Evolutionary conservation across 148 eudicot genomes (phyloP), one percentile per base, ranked within the genome.

Genomic region (Rhododendron simsii): DNA sequence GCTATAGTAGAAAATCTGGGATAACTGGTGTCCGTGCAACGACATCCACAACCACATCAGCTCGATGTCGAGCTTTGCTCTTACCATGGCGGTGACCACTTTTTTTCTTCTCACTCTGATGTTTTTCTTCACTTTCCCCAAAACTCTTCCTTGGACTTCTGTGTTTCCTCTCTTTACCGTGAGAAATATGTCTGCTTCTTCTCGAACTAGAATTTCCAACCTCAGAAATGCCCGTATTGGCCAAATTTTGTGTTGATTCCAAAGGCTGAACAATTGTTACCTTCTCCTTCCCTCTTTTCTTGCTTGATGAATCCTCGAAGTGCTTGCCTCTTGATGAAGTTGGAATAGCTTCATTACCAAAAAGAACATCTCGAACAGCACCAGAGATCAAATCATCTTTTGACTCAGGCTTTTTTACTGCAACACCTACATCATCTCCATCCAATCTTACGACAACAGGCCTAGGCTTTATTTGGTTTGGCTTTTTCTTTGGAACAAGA

Each of bases 401-500:
- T 18, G 67, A 37, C 85, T 88, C 88, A 5, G 89, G 55, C 84
- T 90, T 93, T 84, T 91, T 89, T 12, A 81, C 53, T 13, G 86
- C 85, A 50, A 89, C 83, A 77, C 87, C 87, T 76, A 78, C 85
- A 71, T 91, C 94, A 87, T 89, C 90, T 26, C 94, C 99, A 79
- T 95, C 98, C 87, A 96, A 88, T 86, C 87, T 96, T 35, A 96
- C 95, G 21, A 96, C 99, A 85, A 92, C 93, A 48, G 99, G 98
- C 89, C 98, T 90, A 48, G 98, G 89, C 87, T 91, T 96, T 35
- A 85, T 87, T 84, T 88, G 92, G 83, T 82, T 90, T 30, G 88
- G 86, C 92, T 92, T 96, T 88, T 93, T 96, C 96, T 93, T 94
- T 45, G 86, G 79, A 18, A 78, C 78, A 81, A 96, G 88, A 13